phyloP scores from a whole-genome alignment of 2,329 filamentous ascomycete species.

The Fusarium odoratissimum region DNA sequence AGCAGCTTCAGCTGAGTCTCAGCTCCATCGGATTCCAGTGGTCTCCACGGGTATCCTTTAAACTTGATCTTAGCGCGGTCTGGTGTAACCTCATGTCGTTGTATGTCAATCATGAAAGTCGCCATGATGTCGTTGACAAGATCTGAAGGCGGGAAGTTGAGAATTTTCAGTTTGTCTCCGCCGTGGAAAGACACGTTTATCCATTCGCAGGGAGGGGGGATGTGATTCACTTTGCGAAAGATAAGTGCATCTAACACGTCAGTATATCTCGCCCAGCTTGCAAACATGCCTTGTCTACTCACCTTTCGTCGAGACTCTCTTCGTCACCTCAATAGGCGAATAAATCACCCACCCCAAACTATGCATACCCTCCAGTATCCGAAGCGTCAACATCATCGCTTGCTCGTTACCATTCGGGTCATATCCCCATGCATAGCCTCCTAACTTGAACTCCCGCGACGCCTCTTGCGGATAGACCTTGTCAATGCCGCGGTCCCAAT shows the following conservation, averaged over 20 bases:
- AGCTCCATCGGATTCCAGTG: not conserved
- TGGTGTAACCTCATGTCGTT: not conserved
- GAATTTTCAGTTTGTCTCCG: constrained; percentile 27
- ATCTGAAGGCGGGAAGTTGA: constrained; percentile 7
- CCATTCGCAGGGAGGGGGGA: not conserved
- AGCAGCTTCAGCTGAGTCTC: constrained; percentile 17
- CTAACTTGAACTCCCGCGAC: constrained; percentile 25
- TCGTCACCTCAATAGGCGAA: constrained; percentile 18
- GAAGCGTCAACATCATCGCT: constrained; percentile 9
- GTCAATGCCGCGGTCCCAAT: constrained; percentile 12
- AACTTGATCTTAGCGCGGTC: constrained; percentile 28
- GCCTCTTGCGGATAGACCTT: not conserved
- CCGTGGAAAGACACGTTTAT: constrained; percentile 21
- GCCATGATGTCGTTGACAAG: not conserved
- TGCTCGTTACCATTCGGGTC: constrained; percentile 14
- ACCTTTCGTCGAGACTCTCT: constrained; percentile 8
- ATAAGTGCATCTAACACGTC: constrained; percentile 2
- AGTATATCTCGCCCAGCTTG: not conserved
- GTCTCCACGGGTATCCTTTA: constrained; percentile 1
- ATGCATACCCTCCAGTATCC: constrained; percentile 4
- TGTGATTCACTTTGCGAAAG: not conserved
- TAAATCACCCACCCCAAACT: constrained; percentile 15
- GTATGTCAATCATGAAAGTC: constrained; percentile 2
- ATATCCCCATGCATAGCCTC: constrained; percentile 10
- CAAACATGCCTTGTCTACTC: accelerated